Evolutionary conservation across 805 yeast species (phyloP).

Genomic region (Ogataea paraovalis): DNA sequence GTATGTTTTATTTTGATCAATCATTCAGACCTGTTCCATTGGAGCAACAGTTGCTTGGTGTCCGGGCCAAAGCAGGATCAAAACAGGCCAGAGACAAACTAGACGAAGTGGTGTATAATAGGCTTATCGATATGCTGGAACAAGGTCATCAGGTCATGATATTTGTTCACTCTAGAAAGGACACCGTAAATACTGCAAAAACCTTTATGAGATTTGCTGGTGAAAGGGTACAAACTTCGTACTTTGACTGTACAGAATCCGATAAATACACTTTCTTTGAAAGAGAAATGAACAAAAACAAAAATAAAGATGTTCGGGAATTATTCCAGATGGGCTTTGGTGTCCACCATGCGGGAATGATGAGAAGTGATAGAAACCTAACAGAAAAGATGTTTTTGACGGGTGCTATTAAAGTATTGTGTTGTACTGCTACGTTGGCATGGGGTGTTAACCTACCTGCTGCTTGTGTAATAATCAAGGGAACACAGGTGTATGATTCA

Average conservation of each 20-base stretch:
- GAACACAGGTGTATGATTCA: constrained; percentile 93
- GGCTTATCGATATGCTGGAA: constrained; percentile 59
- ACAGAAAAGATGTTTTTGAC: constrained; percentile 81
- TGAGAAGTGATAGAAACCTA: constrained; percentile 82
- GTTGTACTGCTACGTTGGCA: constrained; percentile 96
- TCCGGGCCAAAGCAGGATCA: constrained; percentile 79
- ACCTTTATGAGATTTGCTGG: constrained; percentile 67
- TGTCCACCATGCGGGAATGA: constrained; percentile 96
- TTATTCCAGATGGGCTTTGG: constrained; percentile 82
- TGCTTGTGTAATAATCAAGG: constrained; percentile 93
- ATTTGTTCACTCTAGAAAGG: constrained; percentile 93
- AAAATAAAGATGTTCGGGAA: constrained; percentile 77
- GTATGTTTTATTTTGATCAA: constrained; percentile 92
- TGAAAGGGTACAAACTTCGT: constrained; percentile 48
- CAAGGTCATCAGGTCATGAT: constrained; percentile 91
- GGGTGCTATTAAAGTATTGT: constrained; percentile 84
- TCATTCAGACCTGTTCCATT: constrained; percentile 92
- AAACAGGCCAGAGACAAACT: constrained; percentile 66
- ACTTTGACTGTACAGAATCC: constrained; percentile 55
- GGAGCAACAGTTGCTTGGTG: constrained; percentile 84
- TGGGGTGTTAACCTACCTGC: constrained; percentile 99
- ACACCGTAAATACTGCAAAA: constrained; percentile 80
- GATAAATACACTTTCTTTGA: constrained; percentile 41
- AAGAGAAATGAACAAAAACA: constrained; percentile 66
- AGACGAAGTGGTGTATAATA: constrained; percentile 74